Evolutionary conservation across 2,329 filamentous ascomycete species (phyloP).

Genomic region (Thermochaetoides dissita): DNA sequence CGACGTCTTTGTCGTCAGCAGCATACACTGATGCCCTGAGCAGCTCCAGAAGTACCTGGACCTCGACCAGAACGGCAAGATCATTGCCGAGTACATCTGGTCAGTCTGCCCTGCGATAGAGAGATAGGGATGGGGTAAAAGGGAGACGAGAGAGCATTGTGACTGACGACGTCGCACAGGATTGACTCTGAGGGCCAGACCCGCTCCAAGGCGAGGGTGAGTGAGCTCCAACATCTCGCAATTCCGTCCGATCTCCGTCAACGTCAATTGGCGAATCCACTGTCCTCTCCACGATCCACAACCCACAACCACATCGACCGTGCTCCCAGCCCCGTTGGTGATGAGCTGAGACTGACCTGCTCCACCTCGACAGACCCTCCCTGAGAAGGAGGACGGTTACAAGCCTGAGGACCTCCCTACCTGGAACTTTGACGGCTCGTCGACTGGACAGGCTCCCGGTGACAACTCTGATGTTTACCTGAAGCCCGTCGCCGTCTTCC

Average conservation of each 20-base stretch:
- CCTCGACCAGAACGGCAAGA: slow-evolving; percentile 75
- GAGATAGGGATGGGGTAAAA: background rate
- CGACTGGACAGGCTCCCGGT: slow-evolving; percentile 80
- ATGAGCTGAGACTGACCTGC: too few species aligned
- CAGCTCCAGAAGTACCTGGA: slow-evolving; percentile 85
- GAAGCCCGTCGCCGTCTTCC: slow-evolving; percentile 63
- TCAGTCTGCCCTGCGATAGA: slow-evolving; percentile 1
- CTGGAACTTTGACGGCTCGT: slow-evolving; percentile 49
- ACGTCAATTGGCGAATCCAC: too few species aligned
- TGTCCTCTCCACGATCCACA: too few species aligned
- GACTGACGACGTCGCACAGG: slow-evolving; percentile 21
- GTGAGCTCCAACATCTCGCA: slow-evolving; percentile 23
- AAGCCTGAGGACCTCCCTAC: slow-evolving; percentile 38
- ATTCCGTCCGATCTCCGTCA: background rate
- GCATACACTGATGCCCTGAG: slow-evolving; percentile 3
- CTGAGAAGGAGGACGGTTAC: slow-evolving; percentile 29
- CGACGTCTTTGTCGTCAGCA: background rate
- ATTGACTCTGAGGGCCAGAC: slow-evolving; percentile 71
- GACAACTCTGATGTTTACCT: slow-evolving; percentile 98
- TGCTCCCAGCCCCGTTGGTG: too few species aligned
- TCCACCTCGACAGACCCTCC: slow-evolving; percentile 29
- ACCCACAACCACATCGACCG: too few species aligned
- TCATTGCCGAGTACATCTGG: slow-evolving; percentile 95
- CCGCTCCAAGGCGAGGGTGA: slow-evolving; percentile 92
- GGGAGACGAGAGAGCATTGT: background rate